Evolutionary conservation across 2,329 filamentous ascomycete genomes (phyloP), one percentile per base, ranked within the genome.

Genomic region (Exserohilum turcica): DNA sequence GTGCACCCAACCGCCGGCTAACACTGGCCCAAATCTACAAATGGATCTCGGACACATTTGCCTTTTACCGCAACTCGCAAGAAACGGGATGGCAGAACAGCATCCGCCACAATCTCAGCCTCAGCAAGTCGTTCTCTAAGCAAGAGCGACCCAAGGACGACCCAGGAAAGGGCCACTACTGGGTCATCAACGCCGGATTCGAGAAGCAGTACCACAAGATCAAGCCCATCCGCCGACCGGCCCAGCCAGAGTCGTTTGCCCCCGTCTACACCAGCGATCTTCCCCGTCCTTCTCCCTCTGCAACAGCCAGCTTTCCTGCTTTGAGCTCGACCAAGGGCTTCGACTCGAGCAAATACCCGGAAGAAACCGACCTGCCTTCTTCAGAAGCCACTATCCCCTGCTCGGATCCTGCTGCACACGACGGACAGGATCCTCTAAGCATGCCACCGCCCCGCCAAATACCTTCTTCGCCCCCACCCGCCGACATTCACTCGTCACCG

Each of bases 41-140:
- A 72, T 99, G 94, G 93, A 97, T 99, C 66, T 95, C 91, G n/a
- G 91, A 95, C 72, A 92, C 88, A 15, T 97, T 90, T 73, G 87
- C 85, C 5, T 97, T 93, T 76, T 99, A 97, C 60, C 72, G 72
- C 79, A 87, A 85, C 63, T 84, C 86, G 37, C 84, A 87, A 50
- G 92, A 97, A 66, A 86, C 90, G 9, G 93, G 94, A 59, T 99
- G 94, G 94, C 93, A 97, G 76, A 99, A 99, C 76, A 97, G 94
- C 78, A 99, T 99, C 73, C 89, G 94, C 29, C 94, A 99, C 76
- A 99, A 99, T 66, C 85, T 99, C 29, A 97, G 92, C 70, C 81
- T 99, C 38, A 96, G 97, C 81, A 97, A 97, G 78, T 91, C 90
- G 40, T 97, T 97, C 70, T 87, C 92, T 72, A 97, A 97, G 78